phyloP scores from a whole-genome alignment of 2,329 filamentous ascomycete species.

The Exutisphaerella laricina region DNA sequence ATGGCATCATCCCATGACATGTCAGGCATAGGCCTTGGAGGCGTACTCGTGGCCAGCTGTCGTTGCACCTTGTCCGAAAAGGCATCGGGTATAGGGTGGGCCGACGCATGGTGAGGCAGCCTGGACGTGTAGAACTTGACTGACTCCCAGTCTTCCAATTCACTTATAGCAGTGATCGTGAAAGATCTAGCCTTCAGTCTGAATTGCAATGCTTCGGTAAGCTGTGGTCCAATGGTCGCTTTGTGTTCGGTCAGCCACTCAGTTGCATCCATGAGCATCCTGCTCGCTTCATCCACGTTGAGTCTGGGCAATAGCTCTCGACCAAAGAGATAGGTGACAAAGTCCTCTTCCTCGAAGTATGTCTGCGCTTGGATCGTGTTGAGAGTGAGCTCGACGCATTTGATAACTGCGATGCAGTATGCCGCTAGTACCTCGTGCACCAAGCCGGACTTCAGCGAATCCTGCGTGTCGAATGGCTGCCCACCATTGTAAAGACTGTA shows the following conservation, averaged over 20 bases:
- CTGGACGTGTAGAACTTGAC: not conserved
- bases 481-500: constrained; percentile 21
- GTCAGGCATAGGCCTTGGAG: constrained; percentile 81
- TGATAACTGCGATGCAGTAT: constrained; percentile 80
- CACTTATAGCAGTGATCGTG: constrained; percentile 48
- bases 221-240: not conserved
- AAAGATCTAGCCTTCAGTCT: constrained; percentile 62
- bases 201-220: constrained; percentile 17
- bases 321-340: constrained; percentile 86
- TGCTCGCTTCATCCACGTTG: constrained; percentile 51
- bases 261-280: constrained; percentile 52
- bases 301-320: constrained; percentile 66
- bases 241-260: constrained; percentile 39
- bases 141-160: constrained; percentile 35
- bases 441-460: constrained; percentile 37
- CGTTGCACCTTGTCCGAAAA: constrained; percentile 89
- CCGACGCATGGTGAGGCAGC: constrained; percentile 53
- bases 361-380: constrained; percentile 73
- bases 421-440: constrained; percentile 64
- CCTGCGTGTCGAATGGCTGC: too few species aligned
- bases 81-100: constrained; percentile 63
- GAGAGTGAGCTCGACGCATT: constrained; percentile 75
- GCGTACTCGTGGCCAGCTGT: constrained; percentile 87
- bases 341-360: constrained; percentile 97
- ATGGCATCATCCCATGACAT: constrained; percentile 67